Percentiles rank a stretch among this genome's conserved stretches.
Conservation (phyloP, 129 eudicot species). For the Flaveria bidentis region DNA sequence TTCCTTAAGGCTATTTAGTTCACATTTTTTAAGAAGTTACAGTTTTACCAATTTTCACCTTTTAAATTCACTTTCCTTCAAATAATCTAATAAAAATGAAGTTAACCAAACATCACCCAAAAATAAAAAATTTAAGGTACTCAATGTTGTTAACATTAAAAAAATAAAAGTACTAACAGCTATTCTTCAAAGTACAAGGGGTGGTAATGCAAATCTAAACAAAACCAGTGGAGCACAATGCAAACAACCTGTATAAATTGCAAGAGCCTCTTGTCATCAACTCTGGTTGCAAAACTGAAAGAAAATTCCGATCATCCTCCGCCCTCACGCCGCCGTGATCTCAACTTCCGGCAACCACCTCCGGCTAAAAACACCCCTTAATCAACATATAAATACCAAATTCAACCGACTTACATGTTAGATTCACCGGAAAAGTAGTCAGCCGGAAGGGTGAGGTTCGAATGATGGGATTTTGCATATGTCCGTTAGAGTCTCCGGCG, state of each 20-base stretch:
- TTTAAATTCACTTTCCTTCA: too few relatives aligned
- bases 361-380: conserved; percentile 1
- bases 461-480: conserved; percentile 87
- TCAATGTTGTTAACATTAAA: conserved; percentile 5
- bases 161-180: background rate
- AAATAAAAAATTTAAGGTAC: background rate
- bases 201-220: background rate
- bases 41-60: too few relatives aligned
- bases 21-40: too few relatives aligned
- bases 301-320: conserved; percentile 11
- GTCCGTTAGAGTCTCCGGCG: conserved; percentile 85
- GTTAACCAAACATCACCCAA: background rate
- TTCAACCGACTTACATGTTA: conserved; percentile 23
- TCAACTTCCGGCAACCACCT: conserved; percentile 25
- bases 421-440: conserved; percentile 13
- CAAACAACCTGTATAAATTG: conserved; percentile 52
- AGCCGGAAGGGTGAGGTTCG: conserved; percentile 35
- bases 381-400: background rate
- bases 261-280: conserved; percentile 37
- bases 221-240: conserved; percentile 33
- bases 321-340: conserved; percentile 28
- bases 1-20: too few relatives aligned
- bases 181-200: conserved; percentile 8
- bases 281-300: conserved; percentile 59
- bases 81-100: too few relatives aligned